Evolutionary conservation across 164 flowering plant genomes (phyloP).

Genomic region (Piper longum): DNA sequence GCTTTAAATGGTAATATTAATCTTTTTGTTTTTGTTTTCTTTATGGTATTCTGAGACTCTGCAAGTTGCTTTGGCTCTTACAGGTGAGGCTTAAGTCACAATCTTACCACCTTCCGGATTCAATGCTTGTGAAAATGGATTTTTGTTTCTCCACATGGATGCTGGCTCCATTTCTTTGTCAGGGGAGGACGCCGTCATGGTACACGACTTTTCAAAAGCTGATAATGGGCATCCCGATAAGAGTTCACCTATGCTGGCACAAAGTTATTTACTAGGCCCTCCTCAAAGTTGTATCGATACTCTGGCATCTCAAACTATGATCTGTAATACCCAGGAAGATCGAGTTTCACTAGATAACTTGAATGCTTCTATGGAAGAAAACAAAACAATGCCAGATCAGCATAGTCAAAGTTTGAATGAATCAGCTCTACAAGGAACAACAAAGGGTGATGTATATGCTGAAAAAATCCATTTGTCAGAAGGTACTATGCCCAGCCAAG

Average conservation of each 20-base stretch:
- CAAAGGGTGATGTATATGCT: neutral
- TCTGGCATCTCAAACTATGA: neutral
- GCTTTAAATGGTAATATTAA: too few relatives aligned
- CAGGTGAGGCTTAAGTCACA: conserved; percentile 45
- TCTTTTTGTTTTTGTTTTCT: neutral
- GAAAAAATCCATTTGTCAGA: neutral
- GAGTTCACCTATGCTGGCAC: neutral
- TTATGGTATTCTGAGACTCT: neutral
- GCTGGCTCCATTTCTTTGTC: conserved; percentile 22
- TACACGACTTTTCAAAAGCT: neutral
- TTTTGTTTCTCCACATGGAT: conserved; percentile 46
- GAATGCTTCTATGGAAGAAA: neutral
- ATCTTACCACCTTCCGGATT: conserved; percentile 50
- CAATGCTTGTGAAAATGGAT: conserved; percentile 35
- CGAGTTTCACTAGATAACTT: neutral
- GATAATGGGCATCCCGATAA: neutral
- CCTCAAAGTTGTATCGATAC: neutral
- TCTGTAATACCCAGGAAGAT: neutral
- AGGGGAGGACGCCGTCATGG: neutral
- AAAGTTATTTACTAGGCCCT: neutral
- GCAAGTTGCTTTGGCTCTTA: conserved; percentile 1
- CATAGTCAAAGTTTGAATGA: neutral
- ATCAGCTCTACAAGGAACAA: neutral
- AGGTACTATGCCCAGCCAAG: neutral
- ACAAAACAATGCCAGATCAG: neutral